Evolutionary conservation across 768 basidiomycete species (phyloP).

Genomic region (Kwoniella heveanensis): DNA sequence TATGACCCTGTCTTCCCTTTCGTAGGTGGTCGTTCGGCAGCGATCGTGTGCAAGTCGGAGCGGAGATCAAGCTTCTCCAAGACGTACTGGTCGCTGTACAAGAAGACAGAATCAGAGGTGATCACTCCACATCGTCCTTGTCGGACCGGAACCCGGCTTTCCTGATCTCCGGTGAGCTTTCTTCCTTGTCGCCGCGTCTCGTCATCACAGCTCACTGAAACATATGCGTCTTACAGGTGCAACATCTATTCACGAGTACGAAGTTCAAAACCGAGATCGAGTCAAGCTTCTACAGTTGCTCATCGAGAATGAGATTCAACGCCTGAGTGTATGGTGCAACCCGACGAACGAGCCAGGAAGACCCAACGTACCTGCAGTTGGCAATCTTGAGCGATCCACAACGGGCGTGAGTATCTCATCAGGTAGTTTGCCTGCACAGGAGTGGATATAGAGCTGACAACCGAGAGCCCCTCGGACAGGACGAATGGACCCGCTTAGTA

Average conservation of each 20-base stretch:
- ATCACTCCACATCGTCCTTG: conserved; percentile 49
- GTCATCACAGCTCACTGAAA: not conserved
- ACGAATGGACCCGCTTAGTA: conserved; percentile 67
- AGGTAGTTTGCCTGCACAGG: not conserved
- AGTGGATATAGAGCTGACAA: not conserved
- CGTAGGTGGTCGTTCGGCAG: conserved; percentile 94
- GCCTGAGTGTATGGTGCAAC: conserved; percentile 87
- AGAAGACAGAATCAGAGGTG: conserved; percentile 68
- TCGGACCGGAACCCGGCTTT: conserved; percentile 41
- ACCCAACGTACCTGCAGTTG: conserved; percentile 38
- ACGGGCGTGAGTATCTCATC: conserved; percentile 62
- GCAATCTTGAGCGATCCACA: conserved; percentile 64
- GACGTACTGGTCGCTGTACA: conserved; percentile 80
- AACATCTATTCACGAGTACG: conserved; percentile 61
- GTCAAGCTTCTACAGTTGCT: conserved; percentile 78
- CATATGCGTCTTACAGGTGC: conserved; percentile 30
- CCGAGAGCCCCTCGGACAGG: conserved; percentile 15
- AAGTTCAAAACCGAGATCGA: conserved; percentile 65
- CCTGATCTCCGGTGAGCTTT: conserved; percentile 46
- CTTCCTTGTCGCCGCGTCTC: too few relatives aligned
- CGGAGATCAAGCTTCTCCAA: conserved; percentile 81
- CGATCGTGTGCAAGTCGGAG: conserved; percentile 82
- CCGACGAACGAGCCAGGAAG: conserved; percentile 68
- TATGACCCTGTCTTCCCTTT: not conserved
- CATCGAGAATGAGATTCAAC: conserved; percentile 85